Evolutionary conservation across 2,329 filamentous ascomycete species (phyloP), one percentile per base, ranked within the genome.

Genomic region (Ceratocystis harringtonii): DNA sequence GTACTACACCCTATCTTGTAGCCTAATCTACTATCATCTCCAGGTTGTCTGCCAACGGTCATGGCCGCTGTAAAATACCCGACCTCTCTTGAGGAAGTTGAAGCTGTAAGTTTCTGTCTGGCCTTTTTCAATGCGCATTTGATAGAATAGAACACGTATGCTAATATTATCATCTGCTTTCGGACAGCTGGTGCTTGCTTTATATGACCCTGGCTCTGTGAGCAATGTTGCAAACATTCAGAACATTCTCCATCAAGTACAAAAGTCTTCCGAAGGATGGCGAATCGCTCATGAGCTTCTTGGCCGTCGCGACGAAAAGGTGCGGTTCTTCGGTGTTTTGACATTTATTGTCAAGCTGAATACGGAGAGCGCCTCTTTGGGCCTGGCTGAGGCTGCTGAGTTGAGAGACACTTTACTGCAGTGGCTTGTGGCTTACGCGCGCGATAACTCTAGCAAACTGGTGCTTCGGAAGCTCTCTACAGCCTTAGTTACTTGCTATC

Each of bases 331-430:
- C 73, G 94, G 90, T 15, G 92, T 92, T 36, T 80, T 96, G 67
- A 97, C 92, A 0, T 87, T 96, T 69, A 95, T 90, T 62, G 85
- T 97, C 70, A 99, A 97, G 76, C 83, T 97, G 67, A 96, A 97
- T 73, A 87, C 86, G n/a, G 90, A 94, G 72, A 90, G 78, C 70
- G 73, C 76, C 65, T 78, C 79, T 17, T 74, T 89, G 50, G 78
- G 79, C 61, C 78, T 82, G 52, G 78, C 81, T 15, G 81, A 86
- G 70, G 80, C 84, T 2, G 75, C 78, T 66, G 79, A 81, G 68
- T 77, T 90, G 12, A 77, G 88, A 6, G 74, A 80, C 62, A 81
- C 81, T 62, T 77, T 90, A 36, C 76, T 88, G 50, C 76, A 76
- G 45, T 89, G 86, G 84, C 79, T 88, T 52, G 75, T 86, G 28